phyloP scores from a whole-genome alignment of 257 asterid species.

The Nicotiana tomentosiformis region DNA sequence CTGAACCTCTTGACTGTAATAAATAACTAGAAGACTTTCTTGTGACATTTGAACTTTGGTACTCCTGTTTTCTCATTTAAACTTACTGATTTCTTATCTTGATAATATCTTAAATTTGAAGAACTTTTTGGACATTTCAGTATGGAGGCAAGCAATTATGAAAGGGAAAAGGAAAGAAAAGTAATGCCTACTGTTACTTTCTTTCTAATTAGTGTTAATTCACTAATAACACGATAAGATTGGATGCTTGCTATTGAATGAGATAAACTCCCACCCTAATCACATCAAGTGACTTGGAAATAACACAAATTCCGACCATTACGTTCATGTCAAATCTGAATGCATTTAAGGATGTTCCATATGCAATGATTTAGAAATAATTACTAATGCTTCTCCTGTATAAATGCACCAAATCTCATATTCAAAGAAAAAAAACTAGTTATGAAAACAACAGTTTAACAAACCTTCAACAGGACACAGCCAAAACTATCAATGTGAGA shows the following conservation, averaged over 20 bases:
- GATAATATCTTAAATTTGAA: constrained; percentile 27
- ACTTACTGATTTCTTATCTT: not conserved
- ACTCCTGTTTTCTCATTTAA: not conserved
- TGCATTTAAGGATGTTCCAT: not conserved
- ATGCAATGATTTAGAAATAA: constrained; percentile 8
- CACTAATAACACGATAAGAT: constrained; percentile 35
- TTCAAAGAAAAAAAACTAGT: not conserved
- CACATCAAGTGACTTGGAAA: constrained; percentile 32
- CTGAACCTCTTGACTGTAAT: constrained; percentile 29
- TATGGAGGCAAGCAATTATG: not conserved
- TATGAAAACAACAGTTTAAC: not conserved
- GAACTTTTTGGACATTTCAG: not conserved
- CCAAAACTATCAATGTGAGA: not conserved
- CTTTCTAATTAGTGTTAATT: constrained; percentile 7
- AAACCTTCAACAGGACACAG: not conserved
- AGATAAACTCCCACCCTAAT: constrained; percentile 26
- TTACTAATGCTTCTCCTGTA: not conserved
- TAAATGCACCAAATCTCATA: not conserved
- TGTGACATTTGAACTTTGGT: constrained; percentile 61
- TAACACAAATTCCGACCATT: constrained; percentile 21
- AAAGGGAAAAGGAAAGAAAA: not conserved
- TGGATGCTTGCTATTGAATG: constrained; percentile 31
- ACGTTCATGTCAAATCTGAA: not conserved
- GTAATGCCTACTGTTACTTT: no score
- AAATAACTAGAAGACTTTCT: constrained; percentile 37